phyloP scores from a whole-genome alignment of 805 yeast species.

The Nakazawaea anatomiae region DNA sequence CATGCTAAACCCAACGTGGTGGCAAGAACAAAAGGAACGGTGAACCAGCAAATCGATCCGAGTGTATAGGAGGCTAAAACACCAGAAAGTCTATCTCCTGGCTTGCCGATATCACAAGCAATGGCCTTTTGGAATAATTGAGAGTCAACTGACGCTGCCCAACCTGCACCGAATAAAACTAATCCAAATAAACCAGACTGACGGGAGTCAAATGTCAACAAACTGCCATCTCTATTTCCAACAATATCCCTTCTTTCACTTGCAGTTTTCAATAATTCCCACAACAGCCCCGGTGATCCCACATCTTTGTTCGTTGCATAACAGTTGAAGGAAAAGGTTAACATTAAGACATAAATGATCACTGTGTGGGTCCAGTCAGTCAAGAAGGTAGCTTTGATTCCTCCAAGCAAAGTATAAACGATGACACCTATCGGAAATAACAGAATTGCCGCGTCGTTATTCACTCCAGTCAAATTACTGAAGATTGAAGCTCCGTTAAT shows the following conservation, averaged over 20 bases:
- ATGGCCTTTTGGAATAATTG: constrained; percentile 32
- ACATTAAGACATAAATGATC: constrained; percentile 26
- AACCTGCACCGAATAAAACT: constrained; percentile 27
- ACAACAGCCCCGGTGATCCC: constrained; percentile 30
- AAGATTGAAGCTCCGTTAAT: constrained; percentile 28
- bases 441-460: constrained; percentile 26
- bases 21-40: constrained; percentile 32
- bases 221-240: constrained; percentile 16
- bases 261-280: constrained; percentile 25
- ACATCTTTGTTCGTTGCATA: constrained; percentile 23
- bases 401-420: constrained; percentile 32
- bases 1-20: constrained; percentile 34
- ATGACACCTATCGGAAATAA: constrained; percentile 30
- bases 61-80: constrained; percentile 37
- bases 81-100: constrained; percentile 14
- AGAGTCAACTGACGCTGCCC: constrained; percentile 28
- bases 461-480: constrained; percentile 27
- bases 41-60: constrained; percentile 42
- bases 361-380: constrained; percentile 34
- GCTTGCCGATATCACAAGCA: constrained; percentile 31
- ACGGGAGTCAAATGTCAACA: constrained; percentile 20
- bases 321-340: constrained; percentile 21
- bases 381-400: constrained; percentile 33
- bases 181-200: constrained; percentile 23
- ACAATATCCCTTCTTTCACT: constrained; percentile 12